phyloP scores from a whole-genome alignment of 371 early-diverging fungal species.

The Mortierella sp. region DNA sequence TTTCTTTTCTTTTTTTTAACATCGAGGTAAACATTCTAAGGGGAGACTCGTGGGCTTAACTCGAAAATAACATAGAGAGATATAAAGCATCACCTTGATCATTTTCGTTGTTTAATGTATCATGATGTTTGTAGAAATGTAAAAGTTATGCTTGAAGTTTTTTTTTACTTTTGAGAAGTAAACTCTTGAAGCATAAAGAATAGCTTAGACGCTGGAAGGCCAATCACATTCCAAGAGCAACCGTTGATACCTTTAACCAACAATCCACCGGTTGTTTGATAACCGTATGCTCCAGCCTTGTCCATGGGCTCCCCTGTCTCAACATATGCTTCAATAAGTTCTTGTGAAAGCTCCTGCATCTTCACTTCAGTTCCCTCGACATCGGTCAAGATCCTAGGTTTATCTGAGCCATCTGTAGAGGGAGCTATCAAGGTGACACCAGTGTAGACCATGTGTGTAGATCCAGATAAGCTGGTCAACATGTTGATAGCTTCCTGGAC shows the following conservation, averaged over 20 bases:
- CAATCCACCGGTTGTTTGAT: slow-evolving; percentile 81
- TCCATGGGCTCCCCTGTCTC: slow-evolving; percentile 79
- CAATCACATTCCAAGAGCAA: slow-evolving; percentile 80
- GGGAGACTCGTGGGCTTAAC: neutral
- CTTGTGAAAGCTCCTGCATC: slow-evolving; percentile 58
- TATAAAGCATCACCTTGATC: slow-evolving; percentile 16
- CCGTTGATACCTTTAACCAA: slow-evolving; percentile 85
- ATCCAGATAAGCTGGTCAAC: slow-evolving; percentile 67
- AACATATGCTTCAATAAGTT: slow-evolving; percentile 75
- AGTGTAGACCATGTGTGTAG: slow-evolving; percentile 74
- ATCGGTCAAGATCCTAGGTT: slow-evolving; percentile 44
- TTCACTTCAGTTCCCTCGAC: slow-evolving; percentile 64
- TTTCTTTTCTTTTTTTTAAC: neutral
- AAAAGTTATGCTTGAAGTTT: too few species aligned
- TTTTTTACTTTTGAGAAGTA: slow-evolving; percentile 20
- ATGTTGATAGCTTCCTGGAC: slow-evolving; percentile 68
- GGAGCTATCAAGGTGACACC: slow-evolving; percentile 68
- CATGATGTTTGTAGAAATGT: neutral
- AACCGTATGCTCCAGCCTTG: slow-evolving; percentile 92
- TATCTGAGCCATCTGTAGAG: slow-evolving; percentile 21
- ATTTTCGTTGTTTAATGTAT: neutral
- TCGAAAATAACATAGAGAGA: slow-evolving; percentile 9
- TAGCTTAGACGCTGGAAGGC: slow-evolving; percentile 53
- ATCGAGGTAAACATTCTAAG: neutral
- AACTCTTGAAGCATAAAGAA: slow-evolving; percentile 49